Percentiles rank a stretch among this genome's conserved stretches.
Conservation (phyloP, 345 rosid genomes). For the Eucalyptus sp. region DNA sequence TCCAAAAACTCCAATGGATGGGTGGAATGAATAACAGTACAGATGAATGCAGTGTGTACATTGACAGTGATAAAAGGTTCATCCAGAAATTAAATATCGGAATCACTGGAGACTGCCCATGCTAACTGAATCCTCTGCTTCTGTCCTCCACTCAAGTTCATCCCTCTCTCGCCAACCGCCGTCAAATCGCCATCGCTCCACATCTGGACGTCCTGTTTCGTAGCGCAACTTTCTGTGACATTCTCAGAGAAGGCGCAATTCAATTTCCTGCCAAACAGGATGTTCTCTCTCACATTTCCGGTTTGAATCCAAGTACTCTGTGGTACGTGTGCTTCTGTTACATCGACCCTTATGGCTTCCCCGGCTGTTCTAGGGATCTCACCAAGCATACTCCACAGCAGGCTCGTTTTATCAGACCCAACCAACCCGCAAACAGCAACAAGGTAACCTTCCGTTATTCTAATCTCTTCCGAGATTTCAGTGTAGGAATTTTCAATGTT, state of each 20-base stretch:
- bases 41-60: conserved; percentile 60
- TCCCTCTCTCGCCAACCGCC: conserved; percentile 66
- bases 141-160: conserved; percentile 56
- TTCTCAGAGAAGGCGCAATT: conserved; percentile 23
- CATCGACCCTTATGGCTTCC: conserved; percentile 31
- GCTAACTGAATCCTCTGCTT: conserved; percentile 23
- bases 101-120: conserved; percentile 24
- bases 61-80: conserved; percentile 82
- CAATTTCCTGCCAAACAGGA: conserved; percentile 50
- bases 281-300: conserved; percentile 55
- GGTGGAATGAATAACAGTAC: conserved; percentile 28
- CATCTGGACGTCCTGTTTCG: conserved; percentile 47
- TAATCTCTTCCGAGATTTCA: conserved; percentile 15
- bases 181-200: conserved; percentile 44
- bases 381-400: conserved; percentile 55
- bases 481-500: conserved; percentile 5
- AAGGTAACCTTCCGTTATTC: conserved; percentile 29
- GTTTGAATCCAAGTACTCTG: conserved; percentile 86
- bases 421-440: conserved; percentile 72
- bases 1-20: conserved; percentile 52
- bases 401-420: conserved; percentile 68
- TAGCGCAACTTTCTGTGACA: conserved; percentile 47
- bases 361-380: conserved; percentile 68
- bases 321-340: conserved; percentile 56
- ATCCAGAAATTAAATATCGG: conserved; percentile 61